Conservation (phyloP, 2,329 filamentous ascomycete species). For the Ambrosiella cleistominuta region DNA sequence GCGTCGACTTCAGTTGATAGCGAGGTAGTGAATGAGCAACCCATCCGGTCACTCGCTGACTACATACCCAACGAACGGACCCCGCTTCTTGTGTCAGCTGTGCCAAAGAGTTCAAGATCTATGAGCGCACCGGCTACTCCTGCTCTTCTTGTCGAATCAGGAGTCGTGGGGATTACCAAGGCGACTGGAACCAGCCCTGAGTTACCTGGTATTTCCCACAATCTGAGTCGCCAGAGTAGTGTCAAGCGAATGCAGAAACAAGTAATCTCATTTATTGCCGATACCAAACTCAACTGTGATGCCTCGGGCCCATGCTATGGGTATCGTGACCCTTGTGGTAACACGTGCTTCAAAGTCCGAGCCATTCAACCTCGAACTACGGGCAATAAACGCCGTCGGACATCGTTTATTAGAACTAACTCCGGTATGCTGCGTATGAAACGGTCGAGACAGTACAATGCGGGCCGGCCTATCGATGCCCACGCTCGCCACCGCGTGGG, state of each 20-base stretch:
- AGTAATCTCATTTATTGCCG: constrained; percentile 47
- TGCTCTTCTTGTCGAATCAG: neutral
- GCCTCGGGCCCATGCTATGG: constrained; percentile 43
- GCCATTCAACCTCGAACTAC: neutral
- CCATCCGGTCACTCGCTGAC: no score
- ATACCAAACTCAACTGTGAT: constrained; percentile 46
- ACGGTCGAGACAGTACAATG: neutral
- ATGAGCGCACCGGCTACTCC: neutral
- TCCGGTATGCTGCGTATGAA: neutral
- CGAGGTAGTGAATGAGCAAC: no score
- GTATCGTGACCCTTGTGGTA: constrained; percentile 47
- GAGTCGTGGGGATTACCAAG: neutral
- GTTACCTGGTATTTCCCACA: neutral
- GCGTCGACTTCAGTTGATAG: no score
- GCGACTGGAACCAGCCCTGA: neutral
- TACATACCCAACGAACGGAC: neutral
- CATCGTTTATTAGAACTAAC: neutral
- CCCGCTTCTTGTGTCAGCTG: neutral
- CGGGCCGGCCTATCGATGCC: neutral
- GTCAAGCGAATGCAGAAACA: constrained; percentile 36
- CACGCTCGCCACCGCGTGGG: neutral
- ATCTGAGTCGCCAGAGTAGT: neutral
- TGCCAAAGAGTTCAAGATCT: neutral
- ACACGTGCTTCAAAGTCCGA: constrained; percentile 44
- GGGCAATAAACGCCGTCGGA: neutral